Evolutionary conservation across 1,284 basidiomycete genomes (phyloP), one percentile per base, ranked within the genome.

Genomic region (Tremellales sp.): DNA sequence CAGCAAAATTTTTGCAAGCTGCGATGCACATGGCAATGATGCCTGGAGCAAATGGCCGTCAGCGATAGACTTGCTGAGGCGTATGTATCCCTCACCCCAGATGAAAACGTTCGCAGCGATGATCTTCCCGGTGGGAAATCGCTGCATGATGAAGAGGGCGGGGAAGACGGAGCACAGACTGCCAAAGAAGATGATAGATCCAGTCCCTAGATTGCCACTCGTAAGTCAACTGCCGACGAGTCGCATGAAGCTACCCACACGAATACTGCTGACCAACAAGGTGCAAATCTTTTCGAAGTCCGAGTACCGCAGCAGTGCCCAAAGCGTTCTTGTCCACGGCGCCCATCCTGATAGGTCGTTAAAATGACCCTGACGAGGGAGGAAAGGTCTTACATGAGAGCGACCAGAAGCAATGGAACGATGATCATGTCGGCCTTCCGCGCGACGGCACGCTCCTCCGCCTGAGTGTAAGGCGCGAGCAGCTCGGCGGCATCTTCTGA

Each of bases 371-470:
- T 29, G 18, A 25, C 8, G 27, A 10, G 18, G 19, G n/a, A 25
- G 18, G 27, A 5, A n/a, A 22, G 10, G 6, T 48, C 52, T 29
- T 32, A 54, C 53, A 37, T 56, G 37, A 51, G 40, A 50, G 54
- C 45, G 41, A 57, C 40, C 35, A 53, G 43, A 46, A 56, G 19
- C 50, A 50, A 37, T 4, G 61, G 54, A 2, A 58, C 35, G 33
- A 59, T 45, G 41, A 49, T 53, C 18, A 56, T 33, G 42, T 63
- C 61, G 2, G 56, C 55, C 47, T 59, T 58, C 36, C 59, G 51
- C 4, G 52, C 37, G 6, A 63, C 48, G 2, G 40, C 42, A 16
- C 40, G 39, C 41, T 58, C 58, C n/a, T 49, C 54, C 26, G 42
- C 35, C 14, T 39, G 31, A 36, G 53, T 52, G 10, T 22, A 43